Evolutionary conservation across 139 green algal genomes (phyloP), one percentile per base, ranked within the genome.

Genomic region (Marvania coccoides): DNA sequence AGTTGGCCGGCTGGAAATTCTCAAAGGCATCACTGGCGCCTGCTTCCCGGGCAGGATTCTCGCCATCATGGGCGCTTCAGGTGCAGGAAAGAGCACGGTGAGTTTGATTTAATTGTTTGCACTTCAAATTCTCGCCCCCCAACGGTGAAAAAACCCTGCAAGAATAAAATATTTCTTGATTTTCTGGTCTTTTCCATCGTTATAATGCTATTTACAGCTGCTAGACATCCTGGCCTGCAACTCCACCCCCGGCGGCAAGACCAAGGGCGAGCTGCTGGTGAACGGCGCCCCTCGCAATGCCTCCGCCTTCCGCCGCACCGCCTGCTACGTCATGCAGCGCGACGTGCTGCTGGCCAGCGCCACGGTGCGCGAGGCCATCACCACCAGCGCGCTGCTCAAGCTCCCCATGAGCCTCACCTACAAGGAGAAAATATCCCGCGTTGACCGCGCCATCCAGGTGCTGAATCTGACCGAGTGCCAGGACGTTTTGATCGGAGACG

Each of bases 21-120:
- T 87, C 2, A 63, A 82, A 6, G 38, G 14, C 1, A 55, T 87
- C 12, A 61, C 19, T 5, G 79, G 81, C 42, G 45, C 26, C 15
- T 74, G 47, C 55, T 37, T n/a, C 6, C 54, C 47, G 28, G 71
- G 72, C 1, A 60, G 74, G 6, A 51, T 91, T 4, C 55, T 79
- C 0, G 70, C 73, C 2, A 75, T 91, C 9, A 87, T 91, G 84
- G 85, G 85, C 2, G 63, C 70, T 5, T 83, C 68, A 1, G 85
- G 85, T 6, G 81, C 84, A 0, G 85, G 85, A 12, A 91, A 91
- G 61, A 86, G 69, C 1, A 91, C 81, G 77, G 81, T 90, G 55
- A 45, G 79, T 47, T 10, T 12, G 42, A n/a, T n/a, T n/a, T n/a
- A n/a, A n/a, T n/a, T n/a, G n/a, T n/a, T n/a, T n/a, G n/a, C n/a